Conservation (phyloP, 2,329 filamentous ascomycete species). For the Teratosphaeria destructans region DNA sequence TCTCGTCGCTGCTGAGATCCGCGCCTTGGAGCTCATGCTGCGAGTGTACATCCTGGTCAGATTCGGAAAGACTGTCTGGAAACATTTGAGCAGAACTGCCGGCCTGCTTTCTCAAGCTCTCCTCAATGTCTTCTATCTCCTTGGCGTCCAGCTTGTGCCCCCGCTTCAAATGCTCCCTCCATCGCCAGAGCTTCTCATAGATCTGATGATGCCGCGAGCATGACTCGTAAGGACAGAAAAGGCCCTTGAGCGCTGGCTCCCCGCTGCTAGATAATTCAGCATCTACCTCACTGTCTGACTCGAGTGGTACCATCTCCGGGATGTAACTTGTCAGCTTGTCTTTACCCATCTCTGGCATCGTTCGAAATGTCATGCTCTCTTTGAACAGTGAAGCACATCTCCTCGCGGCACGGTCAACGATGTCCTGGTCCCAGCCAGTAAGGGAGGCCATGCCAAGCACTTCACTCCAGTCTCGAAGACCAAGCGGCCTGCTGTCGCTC, state of each 20-base stretch:
- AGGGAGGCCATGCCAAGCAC: conserved; percentile 69
- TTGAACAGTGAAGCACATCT: conserved; percentile 69
- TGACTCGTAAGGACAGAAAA: conserved; percentile 15
- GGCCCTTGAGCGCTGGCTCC: background rate
- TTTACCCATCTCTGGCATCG: conserved; percentile 12
- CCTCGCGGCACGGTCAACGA: conserved; percentile 57
- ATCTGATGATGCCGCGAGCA: conserved; percentile 19
- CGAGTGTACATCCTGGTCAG: conserved; percentile 32
- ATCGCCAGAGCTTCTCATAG: conserved; percentile 18
- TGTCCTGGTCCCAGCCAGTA: conserved; percentile 55
- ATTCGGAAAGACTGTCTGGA: background rate
- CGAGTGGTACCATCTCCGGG: conserved; percentile 23
- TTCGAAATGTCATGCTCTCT: conserved; percentile 54
- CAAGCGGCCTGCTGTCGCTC: conserved; percentile 18
- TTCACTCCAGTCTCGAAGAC: conserved; percentile 71
- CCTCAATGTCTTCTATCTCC: conserved; percentile 5
- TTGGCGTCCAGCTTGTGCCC: conserved; percentile 16
- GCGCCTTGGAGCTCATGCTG: conserved; percentile 58
- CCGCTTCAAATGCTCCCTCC: conserved; percentile 24
- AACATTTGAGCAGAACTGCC: background rate
- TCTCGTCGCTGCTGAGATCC: conserved; percentile 30
- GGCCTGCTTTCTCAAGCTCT: background rate
- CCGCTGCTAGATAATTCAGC: background rate
- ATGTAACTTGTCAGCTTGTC: conserved; percentile 27
- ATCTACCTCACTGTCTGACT: conserved; percentile 1